Percentiles rank a stretch among this genome's conserved stretches.
Conservation (phyloP, 306 rosid genomes). For the Castanea mollissima region DNA sequence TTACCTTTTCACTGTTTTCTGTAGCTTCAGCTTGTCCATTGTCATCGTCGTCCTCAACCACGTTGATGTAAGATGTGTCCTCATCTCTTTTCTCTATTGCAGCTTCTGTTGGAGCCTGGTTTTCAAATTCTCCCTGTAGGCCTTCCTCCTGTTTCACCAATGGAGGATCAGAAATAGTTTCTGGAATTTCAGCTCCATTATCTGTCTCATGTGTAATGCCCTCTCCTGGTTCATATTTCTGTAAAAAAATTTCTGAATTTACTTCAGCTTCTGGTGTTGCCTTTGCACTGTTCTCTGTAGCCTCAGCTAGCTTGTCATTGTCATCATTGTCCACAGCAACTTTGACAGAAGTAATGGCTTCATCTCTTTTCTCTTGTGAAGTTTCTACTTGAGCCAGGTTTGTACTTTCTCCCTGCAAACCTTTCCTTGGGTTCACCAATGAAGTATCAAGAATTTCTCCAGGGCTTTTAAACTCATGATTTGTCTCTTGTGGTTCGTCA, state of each 20-base stretch:
- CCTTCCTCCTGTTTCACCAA: conserved; percentile 14
- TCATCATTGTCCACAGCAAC: background rate
- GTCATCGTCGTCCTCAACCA: conserved; percentile 1
- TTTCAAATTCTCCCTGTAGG: conserved; percentile 5
- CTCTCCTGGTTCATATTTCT: conserved; percentile 19
- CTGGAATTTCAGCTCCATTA: conserved; percentile 1
- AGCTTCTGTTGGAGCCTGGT: conserved; percentile 11
- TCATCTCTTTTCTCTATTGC: conserved; percentile 13
- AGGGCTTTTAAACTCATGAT: conserved; percentile 4
- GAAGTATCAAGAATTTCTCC: conserved; percentile 4
- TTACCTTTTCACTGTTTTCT: background rate
- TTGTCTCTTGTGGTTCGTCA: conserved; percentile 13
- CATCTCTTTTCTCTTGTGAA: background rate
- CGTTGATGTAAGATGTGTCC: conserved; percentile 1
- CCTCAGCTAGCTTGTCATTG: background rate
- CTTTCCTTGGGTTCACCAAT: conserved; percentile 8
- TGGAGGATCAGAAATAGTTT: background rate
- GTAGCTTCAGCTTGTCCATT: background rate
- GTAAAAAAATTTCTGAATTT: conserved; percentile 1
- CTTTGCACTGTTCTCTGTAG: background rate
- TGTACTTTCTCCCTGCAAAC: conserved; percentile 1
- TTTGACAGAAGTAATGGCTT: background rate
- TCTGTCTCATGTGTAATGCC: conserved; percentile 10
- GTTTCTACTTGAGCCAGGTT: background rate
- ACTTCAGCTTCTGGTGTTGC: conserved; percentile 6